Evolutionary conservation across 495 filamentous ascomycete genomes (phyloP), one percentile per base, ranked within the genome.

Genomic region (Talaromyces proteolyticus): DNA sequence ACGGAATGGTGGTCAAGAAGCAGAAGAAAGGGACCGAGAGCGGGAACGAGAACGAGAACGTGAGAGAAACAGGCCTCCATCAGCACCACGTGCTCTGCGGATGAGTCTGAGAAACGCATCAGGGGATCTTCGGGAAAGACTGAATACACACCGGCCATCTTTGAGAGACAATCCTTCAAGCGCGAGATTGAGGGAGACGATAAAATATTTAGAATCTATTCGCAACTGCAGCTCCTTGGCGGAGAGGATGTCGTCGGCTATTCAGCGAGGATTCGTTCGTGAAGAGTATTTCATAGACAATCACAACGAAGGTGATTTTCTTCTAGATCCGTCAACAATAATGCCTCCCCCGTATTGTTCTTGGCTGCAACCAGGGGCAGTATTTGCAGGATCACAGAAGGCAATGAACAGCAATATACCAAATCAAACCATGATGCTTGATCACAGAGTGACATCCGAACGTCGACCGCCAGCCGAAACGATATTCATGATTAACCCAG

Each of bases 121-220:
- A 25, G 69, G 65, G 44, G 74, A 79, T 47, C 54, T 70, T 44
- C 68, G 72, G 25, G 65, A 71, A 42, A 64, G 77, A 18, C 55
- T 72, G 47, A 73, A 73, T 41, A 72, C 71, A 18, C 76, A 76
- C 56, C 71, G 79, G 45, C 68, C 79, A 51, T 57, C 70, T 42
- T 72, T 77, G 53, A 63, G 75, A 40, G 73, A 79, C 24, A 73
- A 68, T 16, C 64, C 66, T 4, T 61, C 60, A 0, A 66, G 58
- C 40, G 54, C 69, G 6, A 57, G 75, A 37, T 56, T 87, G 14
- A 84, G 85, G 55, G 72, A 82, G 42, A 78, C 76, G 4, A 82
- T 89, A 55, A 76, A 75, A 53, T 88, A 87, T 56, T 72, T 89
- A 11, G 80, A 80, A 38, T 67, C 72, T 39, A 59, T 88, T 52